Base-by-base conservation (phyloP, 768 basidiomycete genomes). In the Suillus lakei region DNA sequence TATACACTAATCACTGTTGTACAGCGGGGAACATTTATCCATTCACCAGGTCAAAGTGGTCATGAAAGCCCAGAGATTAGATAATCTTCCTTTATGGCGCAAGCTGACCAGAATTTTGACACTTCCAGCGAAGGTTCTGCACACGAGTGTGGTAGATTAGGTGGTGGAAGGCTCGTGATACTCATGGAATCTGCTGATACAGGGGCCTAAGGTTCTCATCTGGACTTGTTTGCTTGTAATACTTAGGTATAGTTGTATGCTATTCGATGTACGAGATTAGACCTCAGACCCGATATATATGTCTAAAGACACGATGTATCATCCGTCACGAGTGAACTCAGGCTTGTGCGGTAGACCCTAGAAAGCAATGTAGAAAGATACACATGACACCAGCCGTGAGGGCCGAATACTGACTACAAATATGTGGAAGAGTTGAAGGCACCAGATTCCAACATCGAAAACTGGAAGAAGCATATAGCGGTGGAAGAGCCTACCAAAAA, bases 1-100 rank as follows among this genome's bases (percentile, higher is more conserved):
- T 26, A 4, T 28, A 21, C 26, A 1, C 38, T 41, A 21, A 59
- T 21, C 26, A 28, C 5, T 28, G 6, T 58, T 28, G 18, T 21
- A 59, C 18, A 59, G 58, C 26, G 38, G 38, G 26, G 58, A 59
- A 12, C 58, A 59, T 30, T 18, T 59, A 3, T 59, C 58, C 16
- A 21, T 18, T 3, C 6, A 41, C 6, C 58, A 59, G 18, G 12
- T 59, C 39, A 59, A 59, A 36, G 18, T 41, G 39, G 58, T 59
- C 8, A 59, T 59, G 58, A 28, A 59, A 18, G 26, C 26, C 26
- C 38, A 41, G 15, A 38, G 34, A 41, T 39, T 41, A 39, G 39
- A 59, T 41, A 7, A 28, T 28, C 26, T 28, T 28, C 39, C 58
- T 7, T 41, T 59, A 28, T 28, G 58, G 38, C 39, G 39, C 26